These are phyloP conservation scores for Cyanidioschyzon merolae DNA, from an alignment of 23 red algal species.

Conservation along the genomic window DNA sequence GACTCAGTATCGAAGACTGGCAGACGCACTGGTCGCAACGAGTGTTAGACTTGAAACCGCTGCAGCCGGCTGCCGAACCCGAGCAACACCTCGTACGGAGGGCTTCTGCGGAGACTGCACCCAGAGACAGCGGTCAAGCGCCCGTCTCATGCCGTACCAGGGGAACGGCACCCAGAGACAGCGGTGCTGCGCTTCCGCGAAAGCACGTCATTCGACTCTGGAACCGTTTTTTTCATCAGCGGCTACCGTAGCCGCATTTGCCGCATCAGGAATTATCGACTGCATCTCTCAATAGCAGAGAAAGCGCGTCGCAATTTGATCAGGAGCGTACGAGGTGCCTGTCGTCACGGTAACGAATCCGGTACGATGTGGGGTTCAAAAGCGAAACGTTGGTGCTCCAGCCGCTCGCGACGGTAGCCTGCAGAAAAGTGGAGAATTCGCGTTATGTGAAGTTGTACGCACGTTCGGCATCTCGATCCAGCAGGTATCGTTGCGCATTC, in stretches of 20 bases:
- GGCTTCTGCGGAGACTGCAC: too few relatives aligned
- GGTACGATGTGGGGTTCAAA: neutral
- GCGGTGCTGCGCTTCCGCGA: too few relatives aligned
- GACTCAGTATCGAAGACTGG: neutral
- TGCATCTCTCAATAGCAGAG: too few relatives aligned
- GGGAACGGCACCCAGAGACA: too few relatives aligned
- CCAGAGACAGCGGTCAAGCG: too few relatives aligned
- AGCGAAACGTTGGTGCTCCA: constrained; percentile 12
- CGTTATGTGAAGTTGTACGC: neutral
- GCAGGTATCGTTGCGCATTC: constrained; percentile 1
- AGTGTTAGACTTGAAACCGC: neutral
- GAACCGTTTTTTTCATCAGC: too few relatives aligned
- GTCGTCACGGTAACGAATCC: neutral
- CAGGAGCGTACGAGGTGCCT: neutral
- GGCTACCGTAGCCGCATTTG: too few relatives aligned
- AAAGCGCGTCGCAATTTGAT: neutral
- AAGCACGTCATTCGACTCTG: too few relatives aligned
- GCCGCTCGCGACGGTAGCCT: neutral
- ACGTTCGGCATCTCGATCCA: neutral
- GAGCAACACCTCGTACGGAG: too few relatives aligned
- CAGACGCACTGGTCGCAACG: neutral
- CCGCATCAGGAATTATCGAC: too few relatives aligned
- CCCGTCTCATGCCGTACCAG: too few relatives aligned
- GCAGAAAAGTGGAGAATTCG: neutral
- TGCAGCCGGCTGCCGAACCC: neutral